These are phyloP conservation scores for Cercophora scortea DNA, from an alignment of 495 filamentous ascomycete species.

Conservation along the genomic window DNA sequence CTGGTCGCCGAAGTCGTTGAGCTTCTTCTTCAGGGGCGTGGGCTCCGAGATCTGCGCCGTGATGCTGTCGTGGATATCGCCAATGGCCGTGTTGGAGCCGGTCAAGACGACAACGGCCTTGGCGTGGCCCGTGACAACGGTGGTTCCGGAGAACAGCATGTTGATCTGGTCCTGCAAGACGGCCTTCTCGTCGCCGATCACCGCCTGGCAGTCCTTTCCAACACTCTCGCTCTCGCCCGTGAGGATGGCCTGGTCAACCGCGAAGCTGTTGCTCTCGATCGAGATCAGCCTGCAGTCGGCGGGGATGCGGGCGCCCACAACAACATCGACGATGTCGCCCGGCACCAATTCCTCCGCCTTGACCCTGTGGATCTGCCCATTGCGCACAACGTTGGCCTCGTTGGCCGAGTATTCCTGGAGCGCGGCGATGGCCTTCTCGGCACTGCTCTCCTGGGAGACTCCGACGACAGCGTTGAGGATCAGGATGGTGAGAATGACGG, in stretches of 20 bases:
- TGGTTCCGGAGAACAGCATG: slow-evolving; percentile 98
- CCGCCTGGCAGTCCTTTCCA: slow-evolving; percentile 61
- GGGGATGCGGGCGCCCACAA: slow-evolving; percentile 92
- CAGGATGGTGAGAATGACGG: slow-evolving; percentile 93
- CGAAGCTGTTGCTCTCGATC: slow-evolving; percentile 95
- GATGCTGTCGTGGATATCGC: slow-evolving; percentile 98
- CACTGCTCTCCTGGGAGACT: slow-evolving; percentile 96
- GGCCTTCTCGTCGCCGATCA: slow-evolving; percentile 68
- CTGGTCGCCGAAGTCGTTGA: slow-evolving; percentile 96
- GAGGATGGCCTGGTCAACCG: slow-evolving; percentile 92
- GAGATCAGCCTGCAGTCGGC: slow-evolving; percentile 87
- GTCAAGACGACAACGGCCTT: slow-evolving; percentile 89
- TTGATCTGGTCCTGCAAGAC: slow-evolving; percentile 98
- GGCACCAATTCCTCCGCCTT: slow-evolving; percentile 95
- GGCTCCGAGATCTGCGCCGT: slow-evolving; percentile 96
- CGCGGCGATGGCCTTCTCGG: slow-evolving; percentile 96
- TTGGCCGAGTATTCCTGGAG: slow-evolving; percentile 99
- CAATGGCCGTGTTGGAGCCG: slow-evolving; percentile 87
- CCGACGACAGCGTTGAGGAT: slow-evolving; percentile 95
- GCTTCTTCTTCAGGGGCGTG: slow-evolving; percentile 94
- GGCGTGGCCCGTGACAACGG: slow-evolving; percentile 89
- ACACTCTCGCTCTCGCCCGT: slow-evolving; percentile 99
- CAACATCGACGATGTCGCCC: slow-evolving; percentile 82
- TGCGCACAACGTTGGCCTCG: slow-evolving; percentile 85
- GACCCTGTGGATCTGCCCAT: slow-evolving; percentile 64